Evolutionary conservation across 2,329 filamentous ascomycete species (phyloP), one percentile per base, ranked within the genome.

Genomic region (Cladosporium colombiae): DNA sequence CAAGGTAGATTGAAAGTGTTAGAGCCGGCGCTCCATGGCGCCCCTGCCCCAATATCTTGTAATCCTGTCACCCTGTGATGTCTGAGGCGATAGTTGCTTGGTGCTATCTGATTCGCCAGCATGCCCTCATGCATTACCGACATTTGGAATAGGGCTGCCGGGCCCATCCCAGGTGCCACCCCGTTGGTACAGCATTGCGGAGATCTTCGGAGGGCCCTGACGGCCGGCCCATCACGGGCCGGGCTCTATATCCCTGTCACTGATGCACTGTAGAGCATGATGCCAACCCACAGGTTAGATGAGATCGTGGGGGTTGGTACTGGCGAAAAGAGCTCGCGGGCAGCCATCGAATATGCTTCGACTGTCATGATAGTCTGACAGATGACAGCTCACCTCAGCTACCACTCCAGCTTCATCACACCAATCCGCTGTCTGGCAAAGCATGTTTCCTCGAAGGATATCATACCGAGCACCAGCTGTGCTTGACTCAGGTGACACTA

Each of bases 71-170:
- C 55, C 33, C 52, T 33, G 29, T 13, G 27, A 33, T 55, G 52
- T 55, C 52, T 55, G 52, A 55, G 52, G 52, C 52, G 52, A 55
- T 21, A 21, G 52, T 16, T 14, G 18, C 29, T 31, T 31, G 27
- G 14, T 55, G 52, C 27, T 21, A 3, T 31, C 16, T 55, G 52
- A 33, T 33, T 33, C 25, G 52, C n/a, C 52, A 21, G 23, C 37
- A 8, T 25, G 14, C 5, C 11, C 11, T 23, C 56, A 27, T 59
- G 56, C 56, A 46, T 25, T 46, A 46, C 56, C 56, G 56, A 59
- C 56, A 59, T 59, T 59, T 40, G 56, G 56, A 59, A 59, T 59
- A 59, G 56, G 56, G 56, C 31, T 59, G 35, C 37, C 11, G 56
- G 56, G 56, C 33, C 29, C 56, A 59, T 59, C 56, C 56, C 56